Evolutionary conservation across 345 rosid species (phyloP), one percentile per base, ranked within the genome.

Genomic region (Leavenworthia alabamica): DNA sequence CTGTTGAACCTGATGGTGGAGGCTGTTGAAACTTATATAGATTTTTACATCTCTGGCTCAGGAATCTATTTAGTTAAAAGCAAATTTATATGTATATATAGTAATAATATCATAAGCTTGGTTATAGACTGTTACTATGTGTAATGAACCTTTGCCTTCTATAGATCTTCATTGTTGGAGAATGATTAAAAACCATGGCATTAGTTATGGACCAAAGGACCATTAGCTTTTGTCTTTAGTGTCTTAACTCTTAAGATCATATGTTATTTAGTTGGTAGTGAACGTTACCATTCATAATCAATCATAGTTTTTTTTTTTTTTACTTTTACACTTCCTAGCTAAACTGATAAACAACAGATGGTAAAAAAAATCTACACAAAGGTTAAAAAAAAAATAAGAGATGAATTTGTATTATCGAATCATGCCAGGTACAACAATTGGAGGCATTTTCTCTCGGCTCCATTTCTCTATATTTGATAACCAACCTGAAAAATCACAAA

Each of bases 1-100:
- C 99, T 0, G 81, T 93, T 13, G 97, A 93, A 79, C 96, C 99
- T 1, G 94, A 88, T 3, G 85, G 89, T 44, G 91, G 91, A 20
- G 96, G 96, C 17, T 87, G 99, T 80, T 89, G 77, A 84, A 67
- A 40, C 26, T 48, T 41, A 17, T 43, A 71, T 45, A 69, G 67
- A 48, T 56, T 70, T 55, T 17, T 52, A 23, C 0, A 17, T 8
- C 35, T 4, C 31, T 59, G 56, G 9, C 64, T 22, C 66, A 5
- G 16, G 15, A 36, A 1, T 57, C 19, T 45, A 45, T 48, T 56
- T 64, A 57, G 71, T 27, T 1, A 26, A 13, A 60, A 22, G 3
- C 2, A 33, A 35, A 53, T 6, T 26, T 39, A 43, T 40, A 37
- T 73, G 77, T 60, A 68, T 67, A 22, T n/a, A n/a, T n/a, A n/a